Percentiles rank a stretch among this genome's conserved stretches.
phyloP scores from a whole-genome alignment of 345 rosid genomes.

The Melastoma malabathricum region DNA sequence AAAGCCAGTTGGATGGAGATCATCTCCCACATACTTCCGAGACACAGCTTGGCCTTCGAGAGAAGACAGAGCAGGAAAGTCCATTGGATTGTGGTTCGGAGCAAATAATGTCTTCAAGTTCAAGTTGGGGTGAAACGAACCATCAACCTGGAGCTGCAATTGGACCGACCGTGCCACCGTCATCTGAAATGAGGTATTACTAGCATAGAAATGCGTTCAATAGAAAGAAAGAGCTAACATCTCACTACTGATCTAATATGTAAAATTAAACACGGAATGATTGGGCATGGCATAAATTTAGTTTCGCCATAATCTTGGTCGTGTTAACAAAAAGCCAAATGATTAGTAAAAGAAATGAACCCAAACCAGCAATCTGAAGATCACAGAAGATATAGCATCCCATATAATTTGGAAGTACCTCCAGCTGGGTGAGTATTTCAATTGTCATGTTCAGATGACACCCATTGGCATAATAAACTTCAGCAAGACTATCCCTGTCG shows the following conservation, averaged over 20 bases:
- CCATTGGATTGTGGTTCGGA: conserved; percentile 65
- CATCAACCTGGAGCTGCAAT: conserved; percentile 86
- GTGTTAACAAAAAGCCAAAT: too few relatives aligned
- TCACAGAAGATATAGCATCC: too few relatives aligned
- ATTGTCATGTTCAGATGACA: conserved; percentile 78
- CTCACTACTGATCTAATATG: too few relatives aligned
- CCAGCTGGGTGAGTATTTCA: conserved; percentile 97
- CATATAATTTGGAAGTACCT: conserved; percentile 31
- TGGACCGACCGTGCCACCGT: not conserved
- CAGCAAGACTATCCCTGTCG: conserved; percentile 86
- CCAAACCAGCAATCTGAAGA: too few relatives aligned
- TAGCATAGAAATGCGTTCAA: too few relatives aligned
- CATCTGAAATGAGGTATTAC: too few relatives aligned
- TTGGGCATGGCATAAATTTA: too few relatives aligned
- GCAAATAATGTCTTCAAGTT: conserved; percentile 53
- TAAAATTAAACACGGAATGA: too few relatives aligned
- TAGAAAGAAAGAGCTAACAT: too few relatives aligned
- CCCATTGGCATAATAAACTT: conserved; percentile 83
- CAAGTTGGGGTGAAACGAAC: conserved; percentile 55
- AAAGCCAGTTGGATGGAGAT: conserved; percentile 45
- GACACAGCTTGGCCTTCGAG: conserved; percentile 44
- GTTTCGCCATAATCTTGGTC: too few relatives aligned
- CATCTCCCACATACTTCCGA: conserved; percentile 59
- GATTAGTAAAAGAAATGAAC: too few relatives aligned
- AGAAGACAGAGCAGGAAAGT: conserved; percentile 70